Evolutionary conservation across 805 yeast genomes (phyloP).

Genomic region (Saturnispora dispora): DNA sequence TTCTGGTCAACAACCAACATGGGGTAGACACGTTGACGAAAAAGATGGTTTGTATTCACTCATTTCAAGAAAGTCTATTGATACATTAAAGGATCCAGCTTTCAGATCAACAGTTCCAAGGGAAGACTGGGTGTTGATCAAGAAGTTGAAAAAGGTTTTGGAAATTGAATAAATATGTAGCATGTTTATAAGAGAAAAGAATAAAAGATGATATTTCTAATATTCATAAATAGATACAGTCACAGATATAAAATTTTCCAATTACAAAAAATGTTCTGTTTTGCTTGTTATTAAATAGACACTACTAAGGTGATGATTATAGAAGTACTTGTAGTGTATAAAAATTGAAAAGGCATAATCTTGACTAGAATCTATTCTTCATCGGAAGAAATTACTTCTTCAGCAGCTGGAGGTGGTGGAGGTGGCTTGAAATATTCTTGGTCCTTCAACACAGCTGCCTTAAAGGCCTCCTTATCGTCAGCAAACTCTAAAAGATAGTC

Average conservation of each 20-base stretch:
- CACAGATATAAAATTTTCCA: background rate
- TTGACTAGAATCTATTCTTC: constrained; percentile 6
- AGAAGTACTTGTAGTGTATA: background rate
- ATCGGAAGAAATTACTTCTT: constrained; percentile 12
- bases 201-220: background rate
- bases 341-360: background rate
- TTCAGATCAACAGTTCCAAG: constrained; percentile 90
- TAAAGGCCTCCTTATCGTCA: constrained; percentile 46
- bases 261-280: background rate
- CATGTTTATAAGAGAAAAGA: background rate
- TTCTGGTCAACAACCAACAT: constrained; percentile 85
- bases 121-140: constrained; percentile 91
- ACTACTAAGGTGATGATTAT: background rate
- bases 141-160: constrained; percentile 78
- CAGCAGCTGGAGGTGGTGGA: constrained; percentile 13
- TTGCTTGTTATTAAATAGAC: background rate
- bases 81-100: constrained; percentile 96
- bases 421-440: constrained; percentile 56
- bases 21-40: constrained; percentile 99
- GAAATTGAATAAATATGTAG: constrained; percentile 41
- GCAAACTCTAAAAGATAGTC: constrained; percentile 77
- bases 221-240: background rate
- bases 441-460: constrained; percentile 38
- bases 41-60: constrained; percentile 83
- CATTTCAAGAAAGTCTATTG: constrained; percentile 82